Base-by-base conservation (phyloP, 2,329 filamentous ascomycete species). In the Hypoxylon sp. region DNA sequence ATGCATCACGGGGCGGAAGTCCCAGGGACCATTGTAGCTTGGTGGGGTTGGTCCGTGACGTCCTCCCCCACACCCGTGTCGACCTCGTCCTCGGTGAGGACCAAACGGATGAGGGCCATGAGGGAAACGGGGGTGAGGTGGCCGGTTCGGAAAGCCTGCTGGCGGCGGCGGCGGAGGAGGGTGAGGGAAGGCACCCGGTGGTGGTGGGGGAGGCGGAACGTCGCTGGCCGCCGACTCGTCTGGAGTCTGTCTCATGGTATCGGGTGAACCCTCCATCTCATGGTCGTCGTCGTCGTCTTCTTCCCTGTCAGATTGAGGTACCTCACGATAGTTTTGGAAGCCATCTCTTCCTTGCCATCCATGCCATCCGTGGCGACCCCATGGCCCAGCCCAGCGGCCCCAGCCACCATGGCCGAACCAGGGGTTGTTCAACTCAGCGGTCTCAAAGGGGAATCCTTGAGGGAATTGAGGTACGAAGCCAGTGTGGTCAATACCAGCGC, bases 1-100 rank as follows among this genome's bases (percentile, higher is more conserved):
- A 33, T 79, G 76, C 76, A 85, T 79, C 71, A 84, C 69, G 35
- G 76, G 77, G 25, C 77, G 70, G 56, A 85, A 78, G 72, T 84
- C 82, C 71, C 82, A 81, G 2, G 75, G 71, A 2, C 72, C 72
- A 25, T 57, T 59, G 51, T 73, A 75, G 7, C 69, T 30, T 70
- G 77, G 62, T 20, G 63, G 48, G 7, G 37, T 49, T 64, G 68
- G 35, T 31, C 72, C 70, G 53, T 68, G 65, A 51, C 73, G 72
- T 11, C 71, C 74, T 27, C 71, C 75, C 6, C 76, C 66, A 22
- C 71, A 72, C 49, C 70, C 69, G 10, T 58, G 59, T 35, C 74
- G 68, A 48, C 73, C 66, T 33, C 70, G 64, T 48, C 74, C 66
- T 20, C 68, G 60, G 10, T 60, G 54, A 37, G 62, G 56, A 14